Conservation (phyloP, 2,329 filamentous ascomycete genomes). For the Sclerotinia borealis region DNA sequence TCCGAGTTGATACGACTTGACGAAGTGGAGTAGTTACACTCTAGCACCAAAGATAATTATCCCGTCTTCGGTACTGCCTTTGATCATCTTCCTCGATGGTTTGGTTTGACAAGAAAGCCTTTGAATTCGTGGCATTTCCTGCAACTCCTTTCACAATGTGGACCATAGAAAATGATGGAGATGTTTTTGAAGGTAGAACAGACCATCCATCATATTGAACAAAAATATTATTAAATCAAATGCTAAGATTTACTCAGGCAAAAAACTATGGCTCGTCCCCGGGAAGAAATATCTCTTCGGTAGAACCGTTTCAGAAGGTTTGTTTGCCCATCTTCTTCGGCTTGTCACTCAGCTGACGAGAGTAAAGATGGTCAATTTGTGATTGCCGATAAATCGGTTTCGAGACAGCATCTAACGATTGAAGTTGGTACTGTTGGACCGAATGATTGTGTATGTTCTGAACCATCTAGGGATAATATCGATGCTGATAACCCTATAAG, state of each 20-base stretch:
- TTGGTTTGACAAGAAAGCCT: neutral
- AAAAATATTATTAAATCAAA: too few relatives aligned
- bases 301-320: constrained; percentile 64
- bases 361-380: constrained; percentile 55
- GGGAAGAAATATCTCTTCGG: constrained; percentile 84
- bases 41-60: neutral
- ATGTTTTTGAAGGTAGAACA: neutral
- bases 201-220: neutral
- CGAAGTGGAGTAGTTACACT: neutral
- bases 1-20: neutral
- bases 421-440: constrained; percentile 59
- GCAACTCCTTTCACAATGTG: neutral
- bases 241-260: constrained; percentile 41
- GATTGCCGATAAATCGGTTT: constrained; percentile 77
- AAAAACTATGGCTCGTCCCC: constrained; percentile 76
- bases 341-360: neutral
- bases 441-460: constrained; percentile 55
- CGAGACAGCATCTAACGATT: constrained; percentile 80
- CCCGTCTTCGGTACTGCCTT: neutral
- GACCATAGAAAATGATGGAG: neutral
- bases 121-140: neutral
- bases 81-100: neutral
- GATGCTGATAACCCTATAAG: constrained; percentile 12
- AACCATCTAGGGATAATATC: constrained; percentile 3
- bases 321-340: neutral